Conservation (phyloP, 441 rosid genomes). For the Syzygium malaccense region DNA sequence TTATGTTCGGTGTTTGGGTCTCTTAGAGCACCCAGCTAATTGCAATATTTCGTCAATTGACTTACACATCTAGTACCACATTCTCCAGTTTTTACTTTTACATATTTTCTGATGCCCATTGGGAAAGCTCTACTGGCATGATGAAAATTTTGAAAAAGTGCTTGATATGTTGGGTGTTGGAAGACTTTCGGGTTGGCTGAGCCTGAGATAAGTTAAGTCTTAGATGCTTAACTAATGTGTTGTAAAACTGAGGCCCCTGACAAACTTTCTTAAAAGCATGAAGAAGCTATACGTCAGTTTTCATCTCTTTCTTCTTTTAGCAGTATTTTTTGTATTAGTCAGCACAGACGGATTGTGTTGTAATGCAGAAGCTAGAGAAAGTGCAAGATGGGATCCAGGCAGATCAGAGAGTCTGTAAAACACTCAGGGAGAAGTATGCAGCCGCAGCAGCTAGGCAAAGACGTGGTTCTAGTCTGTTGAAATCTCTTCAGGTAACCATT, state of each 20-base stretch:
- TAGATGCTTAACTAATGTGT: background rate
- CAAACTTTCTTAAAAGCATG: background rate
- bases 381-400: slow-evolving; percentile 45
- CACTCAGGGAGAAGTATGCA: slow-evolving; percentile 39
- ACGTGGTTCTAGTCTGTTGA: slow-evolving; percentile 34
- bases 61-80: background rate
- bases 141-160: background rate
- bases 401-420: slow-evolving; percentile 49
- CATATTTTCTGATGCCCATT: background rate
- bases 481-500: slow-evolving; percentile 55
- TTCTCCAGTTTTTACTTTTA: background rate
- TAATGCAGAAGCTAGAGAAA: slow-evolving; percentile 67
- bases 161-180: background rate
- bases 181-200: background rate
- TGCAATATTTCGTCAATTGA: background rate
- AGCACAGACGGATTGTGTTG: background rate
- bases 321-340: background rate
- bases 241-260: background rate
- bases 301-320: background rate
- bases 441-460: slow-evolving; percentile 64
- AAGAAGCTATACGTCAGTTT: background rate
- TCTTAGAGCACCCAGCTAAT: background rate
- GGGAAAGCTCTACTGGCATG: background rate
- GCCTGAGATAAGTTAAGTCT: background rate
- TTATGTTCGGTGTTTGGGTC: background rate